Percentiles rank a stretch among this genome's conserved stretches.
These are phyloP conservation scores for Lunularia cruciata DNA, from an alignment of 225 moss, liverwort and hornwort genomes.

Conservation along the genomic window DNA sequence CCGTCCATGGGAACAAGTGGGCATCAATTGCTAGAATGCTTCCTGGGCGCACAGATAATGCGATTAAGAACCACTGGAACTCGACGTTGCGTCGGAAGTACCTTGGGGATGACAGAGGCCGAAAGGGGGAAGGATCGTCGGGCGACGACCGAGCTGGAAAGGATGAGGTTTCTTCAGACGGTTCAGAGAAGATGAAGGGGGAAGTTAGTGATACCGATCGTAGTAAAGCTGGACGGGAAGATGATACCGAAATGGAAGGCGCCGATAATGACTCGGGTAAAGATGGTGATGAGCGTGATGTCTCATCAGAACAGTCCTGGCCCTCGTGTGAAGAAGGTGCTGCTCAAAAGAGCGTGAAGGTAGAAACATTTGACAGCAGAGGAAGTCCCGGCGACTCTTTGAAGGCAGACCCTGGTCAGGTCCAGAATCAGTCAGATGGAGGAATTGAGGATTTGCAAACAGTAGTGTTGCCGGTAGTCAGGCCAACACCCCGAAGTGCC, in stretches of 20 bases:
- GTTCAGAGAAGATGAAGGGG: constrained; percentile 63
- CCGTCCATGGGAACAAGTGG: constrained; percentile 92
- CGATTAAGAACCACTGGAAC: constrained; percentile 97
- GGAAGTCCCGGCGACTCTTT: constrained; percentile 10
- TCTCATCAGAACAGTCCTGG: constrained; percentile 59
- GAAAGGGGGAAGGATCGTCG: constrained; percentile 33
- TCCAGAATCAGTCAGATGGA: constrained; percentile 14
- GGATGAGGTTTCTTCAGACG: constrained; percentile 75
- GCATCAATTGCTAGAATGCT: constrained; percentile 91
- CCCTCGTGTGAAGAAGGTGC: constrained; percentile 37
- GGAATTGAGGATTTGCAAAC: constrained; percentile 26
- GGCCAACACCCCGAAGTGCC: constrained; percentile 76
- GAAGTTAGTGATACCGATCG: constrained; percentile 63
- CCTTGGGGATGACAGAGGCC: constrained; percentile 49
- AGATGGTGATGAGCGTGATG: constrained; percentile 58
- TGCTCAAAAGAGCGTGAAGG: constrained; percentile 20
- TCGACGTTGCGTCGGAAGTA: constrained; percentile 85
- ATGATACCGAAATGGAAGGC: constrained; percentile 42
- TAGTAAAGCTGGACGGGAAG: constrained; percentile 42
- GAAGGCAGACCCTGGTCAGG: constrained; percentile 5
- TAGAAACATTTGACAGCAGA: constrained; percentile 35
- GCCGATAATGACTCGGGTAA: constrained; percentile 61
- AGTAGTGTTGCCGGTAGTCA: constrained; percentile 38
- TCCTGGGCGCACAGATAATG: constrained; percentile 86
- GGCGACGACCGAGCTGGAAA: constrained; percentile 47